Evolutionary conservation across 1,284 basidiomycete genomes (phyloP), one percentile per base, ranked within the genome.

Genomic region (Chalciporus sp.): DNA sequence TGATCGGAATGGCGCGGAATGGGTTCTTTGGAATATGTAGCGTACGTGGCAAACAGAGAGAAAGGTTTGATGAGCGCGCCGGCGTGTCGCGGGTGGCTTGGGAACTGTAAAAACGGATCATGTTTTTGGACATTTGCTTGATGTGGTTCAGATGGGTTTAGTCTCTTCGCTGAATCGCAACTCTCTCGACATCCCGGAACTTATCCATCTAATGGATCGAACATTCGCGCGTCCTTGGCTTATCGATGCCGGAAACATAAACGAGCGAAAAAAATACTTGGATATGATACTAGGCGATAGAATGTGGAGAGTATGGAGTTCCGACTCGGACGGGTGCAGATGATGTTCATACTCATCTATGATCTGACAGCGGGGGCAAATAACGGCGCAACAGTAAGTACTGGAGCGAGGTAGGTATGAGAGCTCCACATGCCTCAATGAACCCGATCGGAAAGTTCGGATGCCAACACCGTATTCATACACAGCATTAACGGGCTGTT

Each of bases 1-100:
- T 53, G 53, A 64, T 64, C 61, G 53, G 53, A 26, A 17, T 7
- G 29, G 44, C n/a, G 8, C 49, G 47, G 55, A 40, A 12, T 31
- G 31, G 12, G 23, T 23, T 23, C 23, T 33, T 14, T 14, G 16
- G 12, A 10, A 31, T 31, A 31, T 31, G 12, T 14, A 10, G 8
- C 29, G 8, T n/a, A n/a, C n/a, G n/a, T 33, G 16, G 14, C 16
- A 35, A 9, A n/a, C 35, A 8, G 35, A 9, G 23, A 23, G 35
- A 9, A 37, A 17, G 7, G 7, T 37, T 37, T 37, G 7, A 37
- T 37, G 35, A 14, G 4, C 3, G 23, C 23, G 23, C 23, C 23
- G 23, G 23, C 23, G 23, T 23, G 2, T 23, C n/a, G n/a, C n/a
- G n/a, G 35, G n/a, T 8, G 8, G 35, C n/a, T 17, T 7, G 4